Evolutionary conservation across 306 rosid genomes (phyloP), one percentile per base, ranked within the genome.

Genomic region (Albizia julibrissin): DNA sequence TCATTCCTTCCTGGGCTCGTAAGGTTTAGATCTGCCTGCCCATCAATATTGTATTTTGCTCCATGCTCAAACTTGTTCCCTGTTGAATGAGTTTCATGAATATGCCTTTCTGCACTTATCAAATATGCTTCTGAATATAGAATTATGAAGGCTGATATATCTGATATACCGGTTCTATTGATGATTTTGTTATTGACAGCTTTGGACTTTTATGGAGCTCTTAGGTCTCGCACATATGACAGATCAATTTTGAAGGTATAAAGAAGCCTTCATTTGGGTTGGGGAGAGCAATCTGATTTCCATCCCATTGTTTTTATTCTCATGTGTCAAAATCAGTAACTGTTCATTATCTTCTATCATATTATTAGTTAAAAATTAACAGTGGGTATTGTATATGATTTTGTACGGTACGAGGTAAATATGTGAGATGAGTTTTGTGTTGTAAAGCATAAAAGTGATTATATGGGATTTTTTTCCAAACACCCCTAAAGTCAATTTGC

Each of bases 191-290:
- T 87, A 89, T 73, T 67, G 56, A 75, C 97, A 95, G 99, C 99
- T 43, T 87, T 95, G 90, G 99, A 95, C 89, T 95, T 95, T 85
- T 95, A 93, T 89, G 99, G 98, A 81, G 98, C 98, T 87, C 86
- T 95, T 77, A 89, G 98, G 82, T 93, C 97, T 24, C 96, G 91
- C 54, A 95, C 99, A 71, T 93, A 95, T 49, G 99, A 95, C 84
- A 70, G 74, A 56, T 90, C 98, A 62, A 88, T 95, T 82, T 89
- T 90, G 33, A 90, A 93, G 99, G 99, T 95, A 88, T 62, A 24
- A 64, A 37, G 58, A 81, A 80, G 50, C 81, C 78, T 43, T n/a
- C 42, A 81, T 77, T 69, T 71, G 26, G 62, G 81, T 75, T 56
- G 37, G 29, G 6, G 66, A 42, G 84, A 83, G 49, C 65, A 22